phyloP scores from a whole-genome alignment of 108 stramenopile genomes.

The Stephanodiscus minutulus region DNA sequence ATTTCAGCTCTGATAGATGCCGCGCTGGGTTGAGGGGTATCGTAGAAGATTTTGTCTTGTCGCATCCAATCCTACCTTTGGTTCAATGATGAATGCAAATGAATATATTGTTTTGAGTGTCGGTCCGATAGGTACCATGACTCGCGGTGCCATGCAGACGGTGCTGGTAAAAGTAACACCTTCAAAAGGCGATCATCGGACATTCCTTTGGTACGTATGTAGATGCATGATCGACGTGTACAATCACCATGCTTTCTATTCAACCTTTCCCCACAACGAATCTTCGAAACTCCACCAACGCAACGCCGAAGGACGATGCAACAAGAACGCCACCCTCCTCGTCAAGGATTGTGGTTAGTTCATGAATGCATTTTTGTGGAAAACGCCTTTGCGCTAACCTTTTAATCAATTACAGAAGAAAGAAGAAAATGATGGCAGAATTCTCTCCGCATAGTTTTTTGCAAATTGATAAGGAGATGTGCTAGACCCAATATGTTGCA shows the following conservation, averaged over 20 bases:
- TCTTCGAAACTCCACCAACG: neutral
- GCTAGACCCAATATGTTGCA: no score
- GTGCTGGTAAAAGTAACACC: slow-evolving; percentile 56
- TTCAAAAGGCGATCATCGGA: slow-evolving; percentile 22
- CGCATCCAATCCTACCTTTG: slow-evolving; percentile 79
- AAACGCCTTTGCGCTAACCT: slow-evolving; percentile 53
- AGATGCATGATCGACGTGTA: neutral
- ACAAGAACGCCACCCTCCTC: slow-evolving; percentile 77
- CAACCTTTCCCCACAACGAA: neutral
- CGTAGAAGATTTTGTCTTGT: slow-evolving; percentile 64
- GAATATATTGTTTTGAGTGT: slow-evolving; percentile 51
- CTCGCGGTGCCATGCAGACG: slow-evolving; percentile 79
- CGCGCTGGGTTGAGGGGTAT: slow-evolving; percentile 73
- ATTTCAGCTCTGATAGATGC: slow-evolving; percentile 73
- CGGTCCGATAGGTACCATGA: slow-evolving; percentile 60
- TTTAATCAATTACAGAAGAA: slow-evolving; percentile 8
- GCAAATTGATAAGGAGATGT: no score
- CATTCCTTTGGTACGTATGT: slow-evolving; percentile 34
- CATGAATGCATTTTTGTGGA: slow-evolving; percentile 76
- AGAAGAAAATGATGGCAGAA: no score
- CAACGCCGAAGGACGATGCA: slow-evolving; percentile 60
- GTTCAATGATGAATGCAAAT: slow-evolving; percentile 60
- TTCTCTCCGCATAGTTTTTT: no score
- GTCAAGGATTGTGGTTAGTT: slow-evolving; percentile 76
- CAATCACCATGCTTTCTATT: neutral